Base-by-base conservation (phyloP, 129 eudicot genomes). In the Ambrosia trifida region DNA sequence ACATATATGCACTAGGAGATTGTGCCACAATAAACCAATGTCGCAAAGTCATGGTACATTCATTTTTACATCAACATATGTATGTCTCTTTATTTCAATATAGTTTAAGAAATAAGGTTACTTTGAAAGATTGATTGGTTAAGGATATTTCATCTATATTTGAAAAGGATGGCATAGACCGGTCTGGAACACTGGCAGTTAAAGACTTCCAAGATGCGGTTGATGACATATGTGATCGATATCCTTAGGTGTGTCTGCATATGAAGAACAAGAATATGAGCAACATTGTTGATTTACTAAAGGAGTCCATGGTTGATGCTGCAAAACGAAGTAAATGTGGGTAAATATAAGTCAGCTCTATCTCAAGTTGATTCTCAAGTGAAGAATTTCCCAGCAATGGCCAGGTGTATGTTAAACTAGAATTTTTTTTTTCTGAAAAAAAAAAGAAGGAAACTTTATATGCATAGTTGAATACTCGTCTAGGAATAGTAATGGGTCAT, bases 301-400 rank as follows among this genome's bases (percentile, higher is more conserved):
- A 84, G 78, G 91, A 85, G 19, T 83, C 96, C 4, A 85, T 85
- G 65, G 91, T 85, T 60, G 82, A 85, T 77, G 79, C 49, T 58
- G 82, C 72, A 54, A 91, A 87, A 77, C n/a, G 89, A 85, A 78
- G 82, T 91, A 1, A 53, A 64, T 8, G 89, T 91, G 44, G 95
- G 87, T 64, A 89, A 91, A 51, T 85, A 87, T 69, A 91, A 85
- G 73, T 71, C 78, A 45, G 95, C 95, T 60, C 78, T 91, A 74
- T 87, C 97, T 64, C 78, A 87, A 75, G 97, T 91, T 24, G 97
- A 91, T 75, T 85, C 91, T 61, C 91, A 87, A 72, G 80, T 91
- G 95, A 91, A 91, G 82, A 87, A 87, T 82, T 89, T 91, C 58
- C 97, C 97, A 2, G 97, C 97, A 68, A 91, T 95, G 8, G 91